A percentile compares a stretch with the other conserved stretches of the same genome.
These are phyloP conservation scores for Albatrellus sp. DNA, from an alignment of 1,284 basidiomycete genomes.

Conservation along the genomic window DNA sequence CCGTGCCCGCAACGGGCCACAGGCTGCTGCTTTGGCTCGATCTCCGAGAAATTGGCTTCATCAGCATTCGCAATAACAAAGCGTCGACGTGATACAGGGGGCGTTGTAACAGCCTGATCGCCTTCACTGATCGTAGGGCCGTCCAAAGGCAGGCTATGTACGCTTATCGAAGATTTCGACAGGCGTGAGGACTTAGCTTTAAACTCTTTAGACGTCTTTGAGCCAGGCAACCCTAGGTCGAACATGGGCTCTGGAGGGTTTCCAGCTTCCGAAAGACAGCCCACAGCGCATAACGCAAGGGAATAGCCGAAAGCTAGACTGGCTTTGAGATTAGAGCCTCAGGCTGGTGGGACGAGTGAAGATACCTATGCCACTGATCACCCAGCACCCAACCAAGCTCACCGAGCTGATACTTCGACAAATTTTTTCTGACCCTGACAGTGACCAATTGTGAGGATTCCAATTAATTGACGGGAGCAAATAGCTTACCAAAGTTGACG, in stretches of 20 bases:
- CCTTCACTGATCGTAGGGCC: not conserved
- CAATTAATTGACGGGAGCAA: constrained; percentile 3
- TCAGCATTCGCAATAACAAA: not conserved
- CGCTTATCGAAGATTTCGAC: not conserved
- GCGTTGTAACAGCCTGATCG: not conserved
- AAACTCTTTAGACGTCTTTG: not conserved
- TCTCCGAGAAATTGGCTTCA: not conserved
- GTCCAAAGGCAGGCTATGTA: not conserved
- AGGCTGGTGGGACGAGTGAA: not conserved
- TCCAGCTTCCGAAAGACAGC: not conserved
- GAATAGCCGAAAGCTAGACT: constrained; percentile 20
- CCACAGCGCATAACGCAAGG: not conserved
- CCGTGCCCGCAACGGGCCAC: not conserved
- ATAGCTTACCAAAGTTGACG: constrained; percentile 24
- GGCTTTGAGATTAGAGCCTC: not conserved
- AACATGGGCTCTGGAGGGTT: not conserved
- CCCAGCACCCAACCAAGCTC: constrained; percentile 26
- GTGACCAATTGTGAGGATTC: not conserved
- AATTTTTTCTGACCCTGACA: constrained; percentile 1
- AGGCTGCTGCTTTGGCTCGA: not conserved
- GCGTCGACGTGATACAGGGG: not conserved
- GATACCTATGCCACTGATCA: constrained; percentile 22
- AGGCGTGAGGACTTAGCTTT: no score
- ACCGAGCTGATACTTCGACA: constrained; percentile 16
- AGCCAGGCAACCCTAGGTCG: not conserved